These are phyloP conservation scores for Penicillium sp. DNA, from an alignment of 2,329 filamentous ascomycete species.

Conservation along the genomic window DNA sequence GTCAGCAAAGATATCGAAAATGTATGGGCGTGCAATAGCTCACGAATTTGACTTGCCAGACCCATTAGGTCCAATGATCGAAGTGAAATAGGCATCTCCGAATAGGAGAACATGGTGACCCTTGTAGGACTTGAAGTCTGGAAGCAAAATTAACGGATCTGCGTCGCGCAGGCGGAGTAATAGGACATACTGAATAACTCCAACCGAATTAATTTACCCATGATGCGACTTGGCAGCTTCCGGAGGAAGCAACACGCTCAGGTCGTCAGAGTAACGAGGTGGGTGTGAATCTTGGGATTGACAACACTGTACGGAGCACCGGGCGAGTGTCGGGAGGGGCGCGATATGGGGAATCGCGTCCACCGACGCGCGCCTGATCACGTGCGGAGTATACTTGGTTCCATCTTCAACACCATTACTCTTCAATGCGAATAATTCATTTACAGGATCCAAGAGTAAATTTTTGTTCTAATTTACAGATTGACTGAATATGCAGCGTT, in stretches of 20 bases:
- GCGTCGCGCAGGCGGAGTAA: slow-evolving; percentile 4
- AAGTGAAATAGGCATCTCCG: slow-evolving; percentile 97
- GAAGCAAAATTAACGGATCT: slow-evolving; percentile 26
- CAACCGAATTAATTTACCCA: slow-evolving; percentile 94
- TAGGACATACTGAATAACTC: slow-evolving; percentile 76
- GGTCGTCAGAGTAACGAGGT: slow-evolving; percentile 7
- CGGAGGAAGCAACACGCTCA: slow-evolving; percentile 19
- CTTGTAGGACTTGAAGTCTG: slow-evolving; percentile 99
- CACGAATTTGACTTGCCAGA: slow-evolving; percentile 98
- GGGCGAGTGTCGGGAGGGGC: slow-evolving; percentile 18
- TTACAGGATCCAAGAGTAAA: no score
- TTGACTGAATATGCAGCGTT: no score
- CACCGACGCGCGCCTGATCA: slow-evolving; percentile 27
- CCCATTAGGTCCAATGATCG: slow-evolving; percentile 98
- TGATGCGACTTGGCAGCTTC: slow-evolving; percentile 46
- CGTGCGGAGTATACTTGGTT: slow-evolving; percentile 14
- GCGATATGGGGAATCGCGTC: slow-evolving; percentile 23
- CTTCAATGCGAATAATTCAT: no score
- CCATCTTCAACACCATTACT: no score
- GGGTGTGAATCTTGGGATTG: slow-evolving; percentile 14
- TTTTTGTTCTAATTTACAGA: no score
- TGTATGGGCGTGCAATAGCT: slow-evolving; percentile 30
- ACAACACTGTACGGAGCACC: no score
- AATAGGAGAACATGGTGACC: slow-evolving; percentile 91
- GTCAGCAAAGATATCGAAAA: slow-evolving; percentile 17